phyloP scores from a whole-genome alignment of 768 basidiomycete genomes.

The Dictyophora rubrovolvata region DNA sequence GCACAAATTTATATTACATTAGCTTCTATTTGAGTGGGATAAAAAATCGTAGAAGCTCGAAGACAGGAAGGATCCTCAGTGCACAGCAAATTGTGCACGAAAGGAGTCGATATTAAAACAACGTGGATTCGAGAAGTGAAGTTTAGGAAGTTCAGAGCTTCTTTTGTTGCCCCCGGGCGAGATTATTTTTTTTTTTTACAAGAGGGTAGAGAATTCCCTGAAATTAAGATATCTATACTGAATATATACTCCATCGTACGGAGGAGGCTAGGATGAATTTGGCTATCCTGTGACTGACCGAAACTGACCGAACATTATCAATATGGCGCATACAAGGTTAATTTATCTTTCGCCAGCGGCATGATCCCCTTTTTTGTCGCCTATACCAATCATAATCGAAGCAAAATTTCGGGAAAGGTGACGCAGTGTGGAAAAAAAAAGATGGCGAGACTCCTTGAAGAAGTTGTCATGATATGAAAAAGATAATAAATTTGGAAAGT shows the following conservation, averaged over 20 bases:
- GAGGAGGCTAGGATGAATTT: too few species aligned
- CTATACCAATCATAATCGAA: not conserved
- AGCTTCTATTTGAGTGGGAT: not conserved
- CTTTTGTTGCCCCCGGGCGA: not conserved
- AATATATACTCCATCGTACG: too few species aligned
- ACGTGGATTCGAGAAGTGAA: not conserved
- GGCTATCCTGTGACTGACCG: not conserved
- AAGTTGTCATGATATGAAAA: not conserved
- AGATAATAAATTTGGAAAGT: not conserved
- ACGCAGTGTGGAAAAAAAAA: not conserved
- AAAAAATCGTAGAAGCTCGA: too few species aligned
- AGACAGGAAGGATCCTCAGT: not conserved
- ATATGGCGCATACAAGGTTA: not conserved
- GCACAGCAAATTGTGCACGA: not conserved
- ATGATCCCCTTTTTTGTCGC: not conserved
- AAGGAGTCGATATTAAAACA: not conserved
- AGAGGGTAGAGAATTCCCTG: too few species aligned
- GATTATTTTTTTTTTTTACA: not conserved
- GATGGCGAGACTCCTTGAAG: not conserved
- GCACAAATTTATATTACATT: not conserved
- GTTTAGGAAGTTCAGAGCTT: not conserved
- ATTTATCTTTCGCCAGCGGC: not conserved
- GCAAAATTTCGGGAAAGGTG: not conserved
- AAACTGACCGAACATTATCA: not conserved
- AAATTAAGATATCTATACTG: too few species aligned